A percentile compares a stretch with the other conserved stretches of the same genome.
Evolutionary conservation across 345 rosid genomes (phyloP).

Genomic region (Angophora floribunda): DNA sequence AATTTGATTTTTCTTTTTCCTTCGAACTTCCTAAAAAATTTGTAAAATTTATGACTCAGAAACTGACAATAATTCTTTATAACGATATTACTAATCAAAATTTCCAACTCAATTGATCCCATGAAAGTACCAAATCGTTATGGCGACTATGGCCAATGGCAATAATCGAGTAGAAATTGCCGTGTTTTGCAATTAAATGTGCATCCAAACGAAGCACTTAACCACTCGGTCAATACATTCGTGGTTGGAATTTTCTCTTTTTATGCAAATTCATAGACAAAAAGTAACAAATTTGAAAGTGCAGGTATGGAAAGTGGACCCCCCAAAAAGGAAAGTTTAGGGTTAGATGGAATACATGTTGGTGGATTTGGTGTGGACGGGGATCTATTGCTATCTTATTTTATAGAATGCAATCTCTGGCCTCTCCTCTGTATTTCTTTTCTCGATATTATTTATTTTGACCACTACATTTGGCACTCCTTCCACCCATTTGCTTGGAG

Average conservation of each 20-base stretch:
- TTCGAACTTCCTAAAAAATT: not conserved
- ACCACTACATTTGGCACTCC: not conserved
- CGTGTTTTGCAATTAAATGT: not conserved
- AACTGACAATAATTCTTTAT: fast-evolving
- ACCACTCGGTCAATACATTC: not conserved
- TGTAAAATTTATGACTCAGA: too few species aligned
- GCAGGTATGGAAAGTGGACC: not conserved
- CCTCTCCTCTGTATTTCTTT: not conserved
- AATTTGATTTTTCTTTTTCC: not conserved
- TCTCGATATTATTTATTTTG: not conserved
- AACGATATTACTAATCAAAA: not conserved
- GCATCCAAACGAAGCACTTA: not conserved
- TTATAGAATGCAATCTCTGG: not conserved
- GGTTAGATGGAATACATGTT: not conserved
- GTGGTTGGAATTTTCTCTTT: not conserved
- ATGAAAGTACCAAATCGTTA: not conserved
- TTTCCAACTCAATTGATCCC: not conserved
- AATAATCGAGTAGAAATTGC: not conserved
- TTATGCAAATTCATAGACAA: not conserved
- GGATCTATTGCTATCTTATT: not conserved
- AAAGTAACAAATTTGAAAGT: not conserved
- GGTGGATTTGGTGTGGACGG: not conserved
- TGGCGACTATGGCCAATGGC: not conserved
- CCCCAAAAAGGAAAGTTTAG: not conserved
- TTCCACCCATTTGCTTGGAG: not conserved